Base-by-base conservation (phyloP, 257 asterid genomes). In the Solanum okadae region DNA sequence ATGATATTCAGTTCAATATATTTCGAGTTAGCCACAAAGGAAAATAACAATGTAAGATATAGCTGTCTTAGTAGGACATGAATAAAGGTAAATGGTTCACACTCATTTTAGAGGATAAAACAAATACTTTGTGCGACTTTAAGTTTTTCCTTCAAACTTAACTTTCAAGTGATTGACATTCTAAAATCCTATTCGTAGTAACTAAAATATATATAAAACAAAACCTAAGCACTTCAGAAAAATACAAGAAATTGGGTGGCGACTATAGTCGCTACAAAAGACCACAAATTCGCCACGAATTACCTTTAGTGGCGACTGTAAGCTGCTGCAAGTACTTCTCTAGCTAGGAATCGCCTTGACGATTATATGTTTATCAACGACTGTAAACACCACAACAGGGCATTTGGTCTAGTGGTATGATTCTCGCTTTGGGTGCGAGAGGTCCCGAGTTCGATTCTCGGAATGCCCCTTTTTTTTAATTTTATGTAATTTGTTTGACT, bases 341-440 rank as follows among this genome's bases (percentile, higher is more conserved):
- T 42, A 42, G 46, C 14, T 42, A 42, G 13, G 46, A 42, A 10
- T 10, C 46, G 10, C 42, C 42, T 38, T 38, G 22, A 44, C 52
- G 16, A 44, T 49, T 49, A 15, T 49, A 15, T 2, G 0, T 0
- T 15, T 15, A 5, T 0, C 1, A 16, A 49, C 8, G 23, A 52
- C 9, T 5, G 5, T 2, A 0, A 5, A 2, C 9, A 52, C 3
- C 3, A 42, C 9, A 52, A 0, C 3, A 46, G 98, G 95, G 95
- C 96, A 94, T 92, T 95, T 93, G 99, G 98, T 94, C 95, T 94
- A 93, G 96, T 92, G 98, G 95, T 91, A 95, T 93, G 97, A 95
- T 94, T 94, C 98, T 92, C 93, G 93, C 95, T 96, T 91, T 61
- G 95, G 97, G 97, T 92, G 95, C 95, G 95, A 90, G 95, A 92